Evolutionary conservation across 345 rosid genomes (phyloP).

Genomic region (Trapa bicornis): DNA sequence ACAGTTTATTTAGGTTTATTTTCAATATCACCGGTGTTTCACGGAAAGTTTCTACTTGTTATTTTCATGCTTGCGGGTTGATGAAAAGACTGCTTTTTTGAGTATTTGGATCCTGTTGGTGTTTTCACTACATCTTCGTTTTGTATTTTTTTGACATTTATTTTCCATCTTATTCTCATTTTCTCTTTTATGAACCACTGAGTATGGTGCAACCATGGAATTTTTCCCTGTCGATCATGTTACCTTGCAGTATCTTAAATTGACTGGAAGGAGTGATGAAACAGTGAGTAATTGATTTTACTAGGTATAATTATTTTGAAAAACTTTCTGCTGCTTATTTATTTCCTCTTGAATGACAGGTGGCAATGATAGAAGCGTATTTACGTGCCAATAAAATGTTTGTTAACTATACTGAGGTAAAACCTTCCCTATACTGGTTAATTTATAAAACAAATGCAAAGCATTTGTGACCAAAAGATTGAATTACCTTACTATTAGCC

Average conservation of each 20-base stretch:
- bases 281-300: conserved; percentile 42
- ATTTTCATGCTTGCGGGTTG: too few relatives aligned
- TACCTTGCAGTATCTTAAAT: conserved; percentile 78
- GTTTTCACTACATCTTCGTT: too few relatives aligned
- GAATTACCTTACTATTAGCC: conserved; percentile 35
- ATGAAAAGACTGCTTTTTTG: too few relatives aligned
- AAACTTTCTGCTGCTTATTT: not conserved
- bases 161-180: too few relatives aligned
- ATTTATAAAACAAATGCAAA: not conserved
- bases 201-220: conserved; percentile 99
- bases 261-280: conserved; percentile 97
- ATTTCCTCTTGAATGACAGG: conserved; percentile 27
- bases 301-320: not conserved
- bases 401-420: conserved; percentile 84
- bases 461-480: not conserved
- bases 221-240: conserved; percentile 99
- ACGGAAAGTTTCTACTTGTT: too few relatives aligned
- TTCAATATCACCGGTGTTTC: too few relatives aligned
- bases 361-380: conserved; percentile 84
- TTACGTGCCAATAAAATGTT: conserved; percentile 95
- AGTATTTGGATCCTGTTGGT: too few relatives aligned
- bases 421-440: conserved; percentile 2
- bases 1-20: too few relatives aligned
- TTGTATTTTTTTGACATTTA: too few relatives aligned
- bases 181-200: conserved; percentile 6